A percentile compares a stretch with the other conserved stretches of the same genome.
These are phyloP conservation scores for Byssothecium circinans DNA, from an alignment of 2,329 filamentous ascomycete species.

Conservation along the genomic window DNA sequence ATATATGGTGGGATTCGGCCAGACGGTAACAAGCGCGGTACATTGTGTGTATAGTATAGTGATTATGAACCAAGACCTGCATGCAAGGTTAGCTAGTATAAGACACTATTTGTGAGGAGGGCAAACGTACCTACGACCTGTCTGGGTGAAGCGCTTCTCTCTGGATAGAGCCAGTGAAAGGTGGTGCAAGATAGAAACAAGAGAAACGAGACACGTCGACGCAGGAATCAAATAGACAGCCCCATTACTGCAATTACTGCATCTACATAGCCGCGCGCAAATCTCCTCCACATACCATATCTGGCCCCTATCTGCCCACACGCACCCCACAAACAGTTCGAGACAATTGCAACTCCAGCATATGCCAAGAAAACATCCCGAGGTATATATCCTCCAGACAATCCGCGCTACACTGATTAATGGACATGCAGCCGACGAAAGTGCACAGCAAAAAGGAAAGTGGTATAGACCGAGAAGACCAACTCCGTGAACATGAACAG, in stretches of 20 bases:
- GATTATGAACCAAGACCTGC: background rate
- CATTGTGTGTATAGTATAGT: constrained; percentile 5
- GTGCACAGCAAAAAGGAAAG: constrained; percentile 18
- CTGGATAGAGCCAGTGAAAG: background rate
- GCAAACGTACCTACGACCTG: background rate
- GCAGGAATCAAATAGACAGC: background rate
- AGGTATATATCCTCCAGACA: constrained; percentile 13
- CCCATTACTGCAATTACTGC: background rate
- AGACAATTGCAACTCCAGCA: constrained; percentile 8
- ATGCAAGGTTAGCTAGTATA: background rate
- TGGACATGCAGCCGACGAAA: constrained; percentile 23
- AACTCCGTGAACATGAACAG: constrained; percentile 38
- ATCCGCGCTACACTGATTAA: constrained; percentile 11
- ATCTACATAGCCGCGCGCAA: background rate
- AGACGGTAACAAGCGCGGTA: no score
- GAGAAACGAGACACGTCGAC: background rate
- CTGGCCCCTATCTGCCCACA: background rate
- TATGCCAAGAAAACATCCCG: constrained; percentile 13
- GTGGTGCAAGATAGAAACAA: background rate
- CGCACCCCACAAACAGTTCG: background rate
- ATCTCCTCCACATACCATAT: constrained; percentile 6
- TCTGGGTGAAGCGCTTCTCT: background rate
- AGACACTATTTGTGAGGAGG: background rate
- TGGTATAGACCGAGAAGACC: constrained; percentile 41
- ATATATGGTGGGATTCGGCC: no score